phyloP scores from a whole-genome alignment of 495 filamentous ascomycete genomes.

The Penicillium lividum region DNA sequence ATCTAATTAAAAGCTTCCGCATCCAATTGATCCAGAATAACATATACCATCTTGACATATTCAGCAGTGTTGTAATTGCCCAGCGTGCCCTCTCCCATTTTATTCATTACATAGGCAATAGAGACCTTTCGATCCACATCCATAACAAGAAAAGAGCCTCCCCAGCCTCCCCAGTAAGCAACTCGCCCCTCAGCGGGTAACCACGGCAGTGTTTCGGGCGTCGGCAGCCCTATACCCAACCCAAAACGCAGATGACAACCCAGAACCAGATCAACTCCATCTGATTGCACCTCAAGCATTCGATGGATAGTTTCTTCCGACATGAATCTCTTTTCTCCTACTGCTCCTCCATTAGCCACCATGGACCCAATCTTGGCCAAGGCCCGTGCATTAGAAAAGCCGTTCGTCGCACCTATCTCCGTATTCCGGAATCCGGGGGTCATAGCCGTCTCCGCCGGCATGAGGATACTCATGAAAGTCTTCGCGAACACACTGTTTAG shows the following conservation, averaged over 20 bases:
- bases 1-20: too few species aligned
- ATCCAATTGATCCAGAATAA: too few species aligned
- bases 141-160: conserved; percentile 45
- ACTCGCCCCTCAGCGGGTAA: conserved; percentile 28
- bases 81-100: conserved; percentile 24
- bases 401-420: conserved; percentile 30
- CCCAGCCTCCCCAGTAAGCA: conserved; percentile 46
- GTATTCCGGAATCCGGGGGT: conserved; percentile 23
- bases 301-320: conserved; percentile 35
- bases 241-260: conserved; percentile 28
- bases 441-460: neutral
- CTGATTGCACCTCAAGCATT: conserved; percentile 40
- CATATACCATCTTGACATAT: too few species aligned
- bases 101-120: conserved; percentile 48
- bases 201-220: conserved; percentile 17
- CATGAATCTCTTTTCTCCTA: conserved; percentile 34
- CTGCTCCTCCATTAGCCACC: conserved; percentile 30
- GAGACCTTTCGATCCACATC: conserved; percentile 42
- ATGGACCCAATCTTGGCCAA: conserved; percentile 33
- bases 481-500: conserved; percentile 19
- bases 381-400: conserved; percentile 37
- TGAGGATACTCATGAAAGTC: conserved; percentile 11
- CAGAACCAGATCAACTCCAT: conserved; percentile 36
- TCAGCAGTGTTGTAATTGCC: too few species aligned
- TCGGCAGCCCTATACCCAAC: conserved; percentile 35